phyloP scores from a whole-genome alignment of 495 filamentous ascomycete genomes.

The Tuber melanosporum region DNA sequence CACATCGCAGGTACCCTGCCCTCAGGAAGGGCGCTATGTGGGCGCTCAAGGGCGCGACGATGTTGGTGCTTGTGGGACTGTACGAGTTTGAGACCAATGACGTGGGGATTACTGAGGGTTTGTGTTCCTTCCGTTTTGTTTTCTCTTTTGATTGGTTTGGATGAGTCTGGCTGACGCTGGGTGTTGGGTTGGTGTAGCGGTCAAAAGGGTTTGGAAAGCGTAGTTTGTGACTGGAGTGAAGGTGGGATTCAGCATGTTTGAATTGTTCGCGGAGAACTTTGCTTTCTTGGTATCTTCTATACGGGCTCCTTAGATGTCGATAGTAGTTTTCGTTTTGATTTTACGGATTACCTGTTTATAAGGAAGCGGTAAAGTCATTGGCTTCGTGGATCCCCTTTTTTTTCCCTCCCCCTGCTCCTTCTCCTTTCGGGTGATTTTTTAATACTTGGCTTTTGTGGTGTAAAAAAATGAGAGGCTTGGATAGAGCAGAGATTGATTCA shows the following conservation, averaged over 20 bases:
- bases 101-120: slow-evolving; percentile 77
- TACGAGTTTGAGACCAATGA: slow-evolving; percentile 99
- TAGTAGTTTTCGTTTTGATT: neutral
- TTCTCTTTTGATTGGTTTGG: neutral
- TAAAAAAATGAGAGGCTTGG: neutral
- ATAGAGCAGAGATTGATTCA: neutral
- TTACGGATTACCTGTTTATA: neutral
- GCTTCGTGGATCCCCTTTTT: neutral
- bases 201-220: slow-evolving; percentile 41
- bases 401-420: neutral
- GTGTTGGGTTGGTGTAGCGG: slow-evolving; percentile 1
- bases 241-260: neutral
- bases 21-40: slow-evolving; percentile 59
- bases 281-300: neutral
- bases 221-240: slow-evolving; percentile 9
- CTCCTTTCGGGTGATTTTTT: neutral
- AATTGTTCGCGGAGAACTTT: neutral
- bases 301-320: neutral
- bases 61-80: slow-evolving; percentile 75
- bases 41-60: slow-evolving; percentile 69
- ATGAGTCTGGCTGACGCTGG: neutral
- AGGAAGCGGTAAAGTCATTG: neutral
- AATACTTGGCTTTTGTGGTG: neutral
- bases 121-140: neutral
- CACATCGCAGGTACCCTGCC: slow-evolving; percentile 61